These are phyloP conservation scores for Curvularia verruculosa DNA, from an alignment of 2,329 filamentous ascomycete species.

Conservation along the genomic window DNA sequence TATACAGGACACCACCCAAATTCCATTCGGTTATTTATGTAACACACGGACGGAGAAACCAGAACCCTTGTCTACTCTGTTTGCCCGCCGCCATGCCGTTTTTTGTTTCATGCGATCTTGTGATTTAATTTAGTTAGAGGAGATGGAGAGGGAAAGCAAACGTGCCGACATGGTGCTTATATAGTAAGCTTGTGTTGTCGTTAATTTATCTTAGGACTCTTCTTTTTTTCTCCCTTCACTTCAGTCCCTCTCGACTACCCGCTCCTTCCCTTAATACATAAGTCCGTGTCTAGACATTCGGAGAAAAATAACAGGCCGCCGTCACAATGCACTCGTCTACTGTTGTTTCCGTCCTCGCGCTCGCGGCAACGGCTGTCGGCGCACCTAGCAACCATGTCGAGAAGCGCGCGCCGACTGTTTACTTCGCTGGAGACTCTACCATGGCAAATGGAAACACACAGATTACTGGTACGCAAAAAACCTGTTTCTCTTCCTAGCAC, in stretches of 20 bases:
- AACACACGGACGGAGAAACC: background rate
- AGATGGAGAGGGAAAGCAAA: background rate
- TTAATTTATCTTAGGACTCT: background rate
- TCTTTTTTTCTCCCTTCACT: background rate
- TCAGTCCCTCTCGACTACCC: background rate
- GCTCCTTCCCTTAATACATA: background rate
- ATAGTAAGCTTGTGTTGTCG: background rate
- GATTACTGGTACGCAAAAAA: slow-evolving; percentile 49
- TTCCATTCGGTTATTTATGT: background rate
- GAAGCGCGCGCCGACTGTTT: slow-evolving; percentile 54
- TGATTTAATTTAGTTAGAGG: too few species aligned
- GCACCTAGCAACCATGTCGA: slow-evolving; percentile 29
- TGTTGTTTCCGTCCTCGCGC: slow-evolving; percentile 27
- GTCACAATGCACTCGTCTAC: slow-evolving; percentile 14
- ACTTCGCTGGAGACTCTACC: slow-evolving; percentile 67
- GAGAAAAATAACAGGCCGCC: background rate
- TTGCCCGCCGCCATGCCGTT: background rate
- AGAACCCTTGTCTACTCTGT: background rate
- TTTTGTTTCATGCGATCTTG: background rate
- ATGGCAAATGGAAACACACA: slow-evolving; percentile 61
- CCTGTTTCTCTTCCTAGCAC: too few species aligned
- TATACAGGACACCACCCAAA: background rate
- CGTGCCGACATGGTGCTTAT: background rate
- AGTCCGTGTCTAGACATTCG: background rate
- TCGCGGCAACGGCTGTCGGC: slow-evolving; percentile 28